Evolutionary conservation across 2,329 filamentous ascomycete species (phyloP).

Genomic region (Saccharata proteae): DNA sequence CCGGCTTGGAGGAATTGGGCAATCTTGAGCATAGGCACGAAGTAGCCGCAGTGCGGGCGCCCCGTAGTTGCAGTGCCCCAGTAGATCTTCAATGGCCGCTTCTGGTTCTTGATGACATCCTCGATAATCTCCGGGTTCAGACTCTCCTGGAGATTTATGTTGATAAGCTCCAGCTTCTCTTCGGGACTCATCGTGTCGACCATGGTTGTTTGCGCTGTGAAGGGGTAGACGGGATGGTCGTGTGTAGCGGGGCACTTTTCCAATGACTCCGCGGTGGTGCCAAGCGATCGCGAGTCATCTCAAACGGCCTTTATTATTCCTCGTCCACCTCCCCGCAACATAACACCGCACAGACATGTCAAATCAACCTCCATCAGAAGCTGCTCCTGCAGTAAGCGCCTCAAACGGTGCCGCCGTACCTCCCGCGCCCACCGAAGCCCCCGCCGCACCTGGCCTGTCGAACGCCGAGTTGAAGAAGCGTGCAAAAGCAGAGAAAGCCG

Average conservation of each 20-base stretch:
- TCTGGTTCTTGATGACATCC: conserved; percentile 54
- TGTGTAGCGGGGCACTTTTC: no score
- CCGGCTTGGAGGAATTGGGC: conserved; percentile 76
- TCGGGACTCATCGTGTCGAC: conserved; percentile 19
- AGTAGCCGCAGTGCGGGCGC: conserved; percentile 81
- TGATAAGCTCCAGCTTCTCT: conserved; percentile 64
- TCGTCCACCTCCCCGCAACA: no score
- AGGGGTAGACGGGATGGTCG: no score
- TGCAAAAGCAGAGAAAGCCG: conserved; percentile 84
- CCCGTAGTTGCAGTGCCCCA: conserved; percentile 83
- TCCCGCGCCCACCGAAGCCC: no score
- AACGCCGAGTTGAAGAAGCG: conserved; percentile 76
- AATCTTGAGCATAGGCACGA: conserved; percentile 79
- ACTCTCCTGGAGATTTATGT: conserved; percentile 67
- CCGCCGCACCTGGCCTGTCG: conserved; percentile 43
- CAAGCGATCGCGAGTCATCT: no score
- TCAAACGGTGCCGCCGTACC: no score
- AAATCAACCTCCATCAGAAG: no score
- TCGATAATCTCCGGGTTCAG: conserved; percentile 78
- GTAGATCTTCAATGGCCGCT: conserved; percentile 65
- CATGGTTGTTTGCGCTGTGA: not conserved
- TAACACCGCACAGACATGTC: no score
- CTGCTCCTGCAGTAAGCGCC: no score
- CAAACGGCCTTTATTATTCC: no score
- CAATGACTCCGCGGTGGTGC: no score